Conservation (phyloP, 2,329 filamentous ascomycete genomes). For the Botrytis fabae region DNA sequence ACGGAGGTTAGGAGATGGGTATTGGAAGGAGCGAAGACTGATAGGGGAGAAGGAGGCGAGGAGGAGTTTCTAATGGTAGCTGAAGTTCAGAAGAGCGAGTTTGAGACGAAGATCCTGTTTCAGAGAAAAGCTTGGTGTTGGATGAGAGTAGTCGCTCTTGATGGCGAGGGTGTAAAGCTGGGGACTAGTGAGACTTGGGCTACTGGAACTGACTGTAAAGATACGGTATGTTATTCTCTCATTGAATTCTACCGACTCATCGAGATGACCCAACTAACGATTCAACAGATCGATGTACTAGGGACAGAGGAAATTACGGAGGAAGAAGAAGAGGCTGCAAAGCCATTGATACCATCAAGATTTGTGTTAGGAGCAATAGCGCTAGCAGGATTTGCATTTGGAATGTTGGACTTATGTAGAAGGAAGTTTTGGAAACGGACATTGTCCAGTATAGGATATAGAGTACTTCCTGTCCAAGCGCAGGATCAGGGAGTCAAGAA, state of each 20-base stretch:
- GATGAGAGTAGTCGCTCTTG: neutral
- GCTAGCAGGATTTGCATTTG: neutral
- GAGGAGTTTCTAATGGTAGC: neutral
- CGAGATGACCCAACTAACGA: neutral
- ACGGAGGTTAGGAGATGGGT: constrained; percentile 4
- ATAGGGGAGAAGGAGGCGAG: neutral
- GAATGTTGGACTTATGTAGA: neutral
- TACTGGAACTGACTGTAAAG: neutral
- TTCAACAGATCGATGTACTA: neutral
- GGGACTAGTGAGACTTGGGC: neutral
- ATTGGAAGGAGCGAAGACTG: neutral
- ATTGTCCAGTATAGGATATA: neutral
- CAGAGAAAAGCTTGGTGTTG: constrained; percentile 8
- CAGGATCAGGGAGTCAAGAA: neutral
- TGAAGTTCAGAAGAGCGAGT: neutral
- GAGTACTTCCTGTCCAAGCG: neutral
- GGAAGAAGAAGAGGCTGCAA: neutral
- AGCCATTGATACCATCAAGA: neutral
- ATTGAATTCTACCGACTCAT: neutral
- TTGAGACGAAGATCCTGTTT: constrained; percentile 1
- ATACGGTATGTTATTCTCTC: neutral
- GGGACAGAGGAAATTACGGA: neutral
- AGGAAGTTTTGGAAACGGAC: neutral
- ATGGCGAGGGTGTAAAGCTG: neutral
- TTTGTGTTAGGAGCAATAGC: neutral